Conservation (phyloP, 164 flowering plant species). For the Pachysandra terminalis region DNA sequence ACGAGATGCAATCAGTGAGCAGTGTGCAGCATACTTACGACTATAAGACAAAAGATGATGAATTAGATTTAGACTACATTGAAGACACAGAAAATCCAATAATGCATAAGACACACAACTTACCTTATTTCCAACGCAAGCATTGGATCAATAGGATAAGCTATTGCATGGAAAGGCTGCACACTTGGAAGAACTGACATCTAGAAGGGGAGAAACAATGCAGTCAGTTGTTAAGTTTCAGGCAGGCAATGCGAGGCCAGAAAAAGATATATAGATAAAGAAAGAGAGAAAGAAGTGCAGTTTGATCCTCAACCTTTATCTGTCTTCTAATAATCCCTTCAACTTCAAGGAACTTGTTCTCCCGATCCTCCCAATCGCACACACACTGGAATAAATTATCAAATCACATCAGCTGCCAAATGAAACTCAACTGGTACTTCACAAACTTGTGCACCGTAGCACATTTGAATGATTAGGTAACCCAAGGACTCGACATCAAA, state of each 20-base stretch:
- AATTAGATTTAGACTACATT: too few relatives aligned
- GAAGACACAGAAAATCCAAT: too few relatives aligned
- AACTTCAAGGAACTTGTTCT: slow-evolving; percentile 73
- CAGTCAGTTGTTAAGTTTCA: not conserved
- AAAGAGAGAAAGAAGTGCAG: not conserved
- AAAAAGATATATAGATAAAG: too few relatives aligned
- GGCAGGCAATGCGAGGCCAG: not conserved
- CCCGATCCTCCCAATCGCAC: slow-evolving; percentile 93
- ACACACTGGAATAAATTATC: slow-evolving; percentile 55
- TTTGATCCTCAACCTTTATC: slow-evolving; percentile 52
- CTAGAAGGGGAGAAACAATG: slow-evolving; percentile 31
- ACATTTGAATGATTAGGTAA: not conserved
- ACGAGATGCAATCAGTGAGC: slow-evolving; percentile 78
- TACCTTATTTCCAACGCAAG: slow-evolving; percentile 96
- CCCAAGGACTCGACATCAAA: not conserved
- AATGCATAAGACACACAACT: too few relatives aligned
- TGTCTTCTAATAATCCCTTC: slow-evolving; percentile 83
- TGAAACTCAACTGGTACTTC: not conserved
- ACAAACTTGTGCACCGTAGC: not conserved
- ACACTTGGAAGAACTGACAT: slow-evolving; percentile 98
- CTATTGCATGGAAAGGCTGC: slow-evolving; percentile 99
- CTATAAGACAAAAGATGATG: slow-evolving; percentile 42
- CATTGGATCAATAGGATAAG: slow-evolving; percentile 91
- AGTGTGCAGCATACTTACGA: slow-evolving; percentile 91
- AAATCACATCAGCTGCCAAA: not conserved